Evolutionary conservation across 2,329 filamentous ascomycete genomes (phyloP), one percentile per base, ranked within the genome.

Genomic region (Dryadomyces quercivorus): DNA sequence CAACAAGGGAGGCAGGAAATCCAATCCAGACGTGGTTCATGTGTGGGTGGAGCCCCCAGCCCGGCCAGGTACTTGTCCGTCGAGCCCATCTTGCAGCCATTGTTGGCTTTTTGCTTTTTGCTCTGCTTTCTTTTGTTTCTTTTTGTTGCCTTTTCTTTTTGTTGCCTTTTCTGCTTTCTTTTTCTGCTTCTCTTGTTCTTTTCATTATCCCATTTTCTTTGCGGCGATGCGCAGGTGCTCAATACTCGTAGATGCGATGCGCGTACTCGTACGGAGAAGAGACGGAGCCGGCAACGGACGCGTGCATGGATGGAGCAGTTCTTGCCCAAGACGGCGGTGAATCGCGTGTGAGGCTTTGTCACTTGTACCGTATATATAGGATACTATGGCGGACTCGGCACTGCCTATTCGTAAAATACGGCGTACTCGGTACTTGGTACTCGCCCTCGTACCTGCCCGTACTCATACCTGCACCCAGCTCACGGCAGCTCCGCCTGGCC

Each of bases 11-110:
- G 34, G 34, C 21, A 36, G 51, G 55, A 31, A 20, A 18, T 34
- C 51, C 46, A 57, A 57, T 54, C 50, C 45, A 52, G 55, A 47
- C 26, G 50, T 42, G 36, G 52, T 43, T 21, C 38, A 47, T 54
- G 38, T 52, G 50, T 52, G 55, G 46, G 55, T 55, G 50, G 50
- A 46, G 54, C 47, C 51, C 26, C 26, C 26, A 36, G 55, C 22
- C 52, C 21, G 49, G 36, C 21, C 50, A 51, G 50, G 50, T 51
- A 51, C 50, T 20, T 21, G 48, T 48, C 26, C 22, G 31, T 48
- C 9, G 18, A 22, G 38, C 34, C 34, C 31, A 20, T 20, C 3
- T 13, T 38, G 20, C 48, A 18, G 18, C 34, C 48, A 20, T 16
- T 18, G 12, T 8, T n/a, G n/a, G n/a, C 7, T 31, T 34, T 21